Evolutionary conservation across 1,284 basidiomycete genomes (phyloP), one percentile per base, ranked within the genome.

Genomic region (Leccinum pseudoinsigne): DNA sequence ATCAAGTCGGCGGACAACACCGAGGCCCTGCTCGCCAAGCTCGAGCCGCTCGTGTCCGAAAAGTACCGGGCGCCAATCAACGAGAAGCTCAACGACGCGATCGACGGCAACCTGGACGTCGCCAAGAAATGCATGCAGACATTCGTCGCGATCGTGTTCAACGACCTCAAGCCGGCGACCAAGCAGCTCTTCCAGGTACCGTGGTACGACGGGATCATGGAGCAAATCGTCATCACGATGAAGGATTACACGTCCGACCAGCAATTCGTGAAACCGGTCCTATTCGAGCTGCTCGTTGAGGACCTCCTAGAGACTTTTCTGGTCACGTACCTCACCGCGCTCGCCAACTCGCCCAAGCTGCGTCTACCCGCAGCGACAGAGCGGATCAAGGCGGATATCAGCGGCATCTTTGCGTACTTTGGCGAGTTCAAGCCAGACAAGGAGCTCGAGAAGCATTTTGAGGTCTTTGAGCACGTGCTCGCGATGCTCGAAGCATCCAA

Each of bases 1-100:
- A 89, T 99, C 79, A 97, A 96, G 77, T 93, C 90, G 4, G 97
- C 97, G 10, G 96, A 99, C 75, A 96, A 92, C 72, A 88, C 92
- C 10, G 97, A 99, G 78, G 86, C 89, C 2, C 83, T 99, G 5
- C 88, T 93, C 38, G 86, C 84, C 9, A 89, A 96, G 54, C 81
- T 99, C 36, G 97, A 98, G 78, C 87, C 92, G 4, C 85, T 97
- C 62, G 97, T 99, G 3, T 94, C 91, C 16, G 90, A 93, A 70
- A 26, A 26, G 26, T 26, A 26, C 26, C 26, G 26, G 0, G 26
- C 26, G 26, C 26, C 26, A 0, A 26, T 26, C 26, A 26, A 26
- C 26, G 26, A 23, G 21, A 23, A 23, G 21, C 21, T 23, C 21
- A 23, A 23, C 21, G 21, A 23, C 21, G 21, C 21, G 21, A 23